Base-by-base conservation (phyloP, 257 asterid species). In the Anisodus tanguticus region DNA sequence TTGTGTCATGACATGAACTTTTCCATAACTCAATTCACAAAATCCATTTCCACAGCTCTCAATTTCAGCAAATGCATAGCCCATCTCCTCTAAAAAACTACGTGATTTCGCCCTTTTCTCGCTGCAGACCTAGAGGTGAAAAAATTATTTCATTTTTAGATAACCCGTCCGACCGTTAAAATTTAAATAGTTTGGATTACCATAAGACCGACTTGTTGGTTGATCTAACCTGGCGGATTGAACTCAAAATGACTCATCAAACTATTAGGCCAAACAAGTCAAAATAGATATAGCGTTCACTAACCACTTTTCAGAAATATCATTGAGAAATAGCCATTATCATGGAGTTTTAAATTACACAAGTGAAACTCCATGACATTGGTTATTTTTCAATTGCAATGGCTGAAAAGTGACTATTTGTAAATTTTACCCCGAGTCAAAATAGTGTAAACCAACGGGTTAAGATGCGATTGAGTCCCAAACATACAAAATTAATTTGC, bases 1-100 rank as follows among this genome's bases (percentile, higher is more conserved):
- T 85, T 94, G 92, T 2, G 91, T 88, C 80, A 67, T 72, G 15
- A 89, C 91, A 31, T 82, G 87, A 12, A 86, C 26, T 6, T 90
- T 86, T 31, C 86, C 93, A 53, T 88, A 84, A 4, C 39, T 88
- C 88, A 76, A 82, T 55, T 94, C 94, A 68, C 86, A 94, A 64
- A 87, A 94, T 4, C 93, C 94, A 55, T 82, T 53, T 79, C 87
- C 88, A 3, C 95, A 89, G 1, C 83, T 87, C 55, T 89, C 92
- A 69, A 91, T 84, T 31, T 87, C 93, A n/a, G 83, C 88, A 85
- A 94, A 86, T 15, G 94, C 97, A 31, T 88, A 90, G 60, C 78
- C 43, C 86, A 89, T 91, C 88, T 80, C 77, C 76, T 89, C 90
- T 60, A 45, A 90, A 74, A 90, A 91, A n/a, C 88, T 70, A 8